Percentiles rank a stretch among this genome's conserved stretches.
These are phyloP conservation scores for Chrysophaeum taylorii DNA, from an alignment of 352 stramenopile species.

Conservation along the genomic window DNA sequence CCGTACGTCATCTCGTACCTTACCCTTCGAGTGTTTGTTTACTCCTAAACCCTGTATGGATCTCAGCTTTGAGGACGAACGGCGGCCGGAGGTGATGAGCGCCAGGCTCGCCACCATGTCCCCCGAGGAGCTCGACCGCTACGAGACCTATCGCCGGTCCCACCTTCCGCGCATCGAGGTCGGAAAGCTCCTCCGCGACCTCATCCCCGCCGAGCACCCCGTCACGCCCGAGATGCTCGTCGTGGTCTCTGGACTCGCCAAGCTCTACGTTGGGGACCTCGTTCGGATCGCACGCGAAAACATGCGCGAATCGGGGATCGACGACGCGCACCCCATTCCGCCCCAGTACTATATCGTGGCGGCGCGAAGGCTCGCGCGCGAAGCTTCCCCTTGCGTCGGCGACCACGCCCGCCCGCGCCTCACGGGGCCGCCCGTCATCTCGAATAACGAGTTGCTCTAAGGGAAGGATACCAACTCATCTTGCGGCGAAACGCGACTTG, in stretches of 20 bases:
- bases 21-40: too few relatives aligned
- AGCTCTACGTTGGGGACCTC: background rate
- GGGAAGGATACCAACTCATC: too few relatives aligned
- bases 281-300: too few relatives aligned
- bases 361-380: background rate
- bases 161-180: background rate
- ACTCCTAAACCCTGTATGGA: too few relatives aligned
- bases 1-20: too few relatives aligned
- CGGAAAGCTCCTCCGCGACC: background rate
- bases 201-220: background rate
- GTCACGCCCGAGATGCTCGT: background rate
- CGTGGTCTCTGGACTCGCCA: background rate
- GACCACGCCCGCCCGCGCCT: background rate
- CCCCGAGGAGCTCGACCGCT: background rate
- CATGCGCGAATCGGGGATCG: background rate
- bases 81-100: background rate
- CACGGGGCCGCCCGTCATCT: background rate
- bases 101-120: background rate
- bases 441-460: background rate
- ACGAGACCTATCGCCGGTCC: background rate
- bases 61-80: background rate
- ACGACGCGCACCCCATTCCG: background rate
- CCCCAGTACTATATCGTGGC: background rate
- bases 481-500: too few relatives aligned
- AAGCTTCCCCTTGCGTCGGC: background rate